Conservation (phyloP, 352 stramenopile genomes). For the Pythium biforme region DNA sequence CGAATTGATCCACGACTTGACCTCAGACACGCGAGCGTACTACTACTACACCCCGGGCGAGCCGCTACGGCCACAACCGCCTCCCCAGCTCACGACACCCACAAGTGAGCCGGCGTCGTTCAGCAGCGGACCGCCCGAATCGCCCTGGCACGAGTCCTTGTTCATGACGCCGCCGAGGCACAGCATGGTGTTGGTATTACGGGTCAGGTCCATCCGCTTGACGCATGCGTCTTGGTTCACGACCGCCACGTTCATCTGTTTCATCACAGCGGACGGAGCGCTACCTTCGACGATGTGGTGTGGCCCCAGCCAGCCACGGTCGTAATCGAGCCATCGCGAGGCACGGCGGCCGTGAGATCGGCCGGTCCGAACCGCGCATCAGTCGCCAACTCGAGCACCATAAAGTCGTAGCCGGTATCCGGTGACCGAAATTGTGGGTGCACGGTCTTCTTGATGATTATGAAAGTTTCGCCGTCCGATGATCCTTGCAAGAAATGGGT, state of each 20-base stretch:
- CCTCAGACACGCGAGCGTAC: too few relatives aligned
- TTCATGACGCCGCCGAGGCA: slow-evolving; percentile 18
- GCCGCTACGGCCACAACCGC: slow-evolving; percentile 14
- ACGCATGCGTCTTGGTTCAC: slow-evolving; percentile 2
- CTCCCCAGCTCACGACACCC: slow-evolving; percentile 26
- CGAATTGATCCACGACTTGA: too few relatives aligned
- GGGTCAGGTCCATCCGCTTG: neutral
- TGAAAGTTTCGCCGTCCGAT: slow-evolving; percentile 43
- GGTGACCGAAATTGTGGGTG: slow-evolving; percentile 65
- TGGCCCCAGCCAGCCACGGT: neutral
- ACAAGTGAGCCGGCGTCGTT: slow-evolving; percentile 3
- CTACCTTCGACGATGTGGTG: slow-evolving; percentile 3
- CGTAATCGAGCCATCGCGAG: neutral
- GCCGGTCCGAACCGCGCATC: slow-evolving; percentile 39
- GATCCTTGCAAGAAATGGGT: slow-evolving; percentile 49
- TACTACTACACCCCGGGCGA: neutral
- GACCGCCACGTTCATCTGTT: slow-evolving; percentile 6
- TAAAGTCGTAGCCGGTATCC: slow-evolving; percentile 43
- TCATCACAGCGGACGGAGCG: slow-evolving; percentile 5
- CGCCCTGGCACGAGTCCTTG: slow-evolving; percentile 28
- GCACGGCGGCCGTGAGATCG: neutral
- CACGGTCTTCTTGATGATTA: slow-evolving; percentile 41
- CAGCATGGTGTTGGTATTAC: slow-evolving; percentile 15
- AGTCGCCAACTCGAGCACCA: slow-evolving; percentile 49
- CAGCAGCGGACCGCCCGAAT: slow-evolving; percentile 21